phyloP scores from a whole-genome alignment of 1,284 basidiomycete genomes.

The Waitea zeae region DNA sequence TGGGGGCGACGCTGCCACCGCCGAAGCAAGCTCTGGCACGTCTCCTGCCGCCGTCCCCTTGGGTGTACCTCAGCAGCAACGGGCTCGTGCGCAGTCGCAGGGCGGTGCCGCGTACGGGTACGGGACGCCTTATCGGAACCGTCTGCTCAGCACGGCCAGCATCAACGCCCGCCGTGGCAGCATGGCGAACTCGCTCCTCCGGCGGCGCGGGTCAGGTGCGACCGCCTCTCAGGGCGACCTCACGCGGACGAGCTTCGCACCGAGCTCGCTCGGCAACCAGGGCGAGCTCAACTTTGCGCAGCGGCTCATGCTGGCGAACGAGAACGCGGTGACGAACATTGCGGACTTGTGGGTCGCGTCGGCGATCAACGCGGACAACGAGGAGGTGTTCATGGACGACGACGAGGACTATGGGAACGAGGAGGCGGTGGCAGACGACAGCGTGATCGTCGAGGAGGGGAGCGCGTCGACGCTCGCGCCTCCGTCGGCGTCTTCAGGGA shows the following conservation, averaged over 20 bases:
- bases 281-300: conserved; percentile 73
- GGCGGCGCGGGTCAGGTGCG: conserved; percentile 2
- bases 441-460: conserved; percentile 16
- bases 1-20: conserved; percentile 19
- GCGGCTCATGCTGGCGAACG: conserved; percentile 79
- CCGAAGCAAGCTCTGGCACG: conserved; percentile 3
- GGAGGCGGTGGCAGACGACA: conserved; percentile 12
- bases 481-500: not conserved
- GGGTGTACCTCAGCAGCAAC: conserved; percentile 21
- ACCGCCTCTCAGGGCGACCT: conserved; percentile 2
- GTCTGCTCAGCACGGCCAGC: conserved; percentile 23
- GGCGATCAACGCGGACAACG: conserved; percentile 80
- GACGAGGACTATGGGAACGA: conserved; percentile 17
- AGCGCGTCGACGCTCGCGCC: conserved; percentile 3
- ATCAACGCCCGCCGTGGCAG: conserved; percentile 29
- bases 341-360: conserved; percentile 89
- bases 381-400: conserved; percentile 52
- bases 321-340: conserved; percentile 77
- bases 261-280: conserved; percentile 19
- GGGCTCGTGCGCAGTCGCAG: conserved; percentile 28
- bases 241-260: conserved; percentile 14
- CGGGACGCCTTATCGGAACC: conserved; percentile 30
- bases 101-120: conserved; percentile 75
- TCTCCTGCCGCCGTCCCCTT: conserved; percentile 29
- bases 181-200: conserved; percentile 22